Evolutionary conservation across 208 protist species (phyloP).

Genomic region (Trypanosoma congolense): DNA sequence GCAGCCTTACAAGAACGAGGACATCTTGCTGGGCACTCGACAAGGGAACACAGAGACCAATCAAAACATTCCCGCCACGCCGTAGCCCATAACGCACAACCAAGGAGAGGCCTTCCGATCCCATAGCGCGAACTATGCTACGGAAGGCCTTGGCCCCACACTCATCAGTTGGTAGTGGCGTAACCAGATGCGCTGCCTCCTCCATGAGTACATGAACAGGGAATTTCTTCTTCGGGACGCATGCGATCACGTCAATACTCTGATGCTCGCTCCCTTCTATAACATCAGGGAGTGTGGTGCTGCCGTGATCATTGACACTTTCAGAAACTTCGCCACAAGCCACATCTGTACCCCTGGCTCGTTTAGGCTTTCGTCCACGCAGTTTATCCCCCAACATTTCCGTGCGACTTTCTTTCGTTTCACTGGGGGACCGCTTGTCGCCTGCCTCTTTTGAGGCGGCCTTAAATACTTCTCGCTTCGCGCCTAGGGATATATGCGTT

Average conservation of each 20-base stretch:
- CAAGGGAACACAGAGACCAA: slow-evolving; percentile 61
- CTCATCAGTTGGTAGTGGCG: slow-evolving; percentile 61
- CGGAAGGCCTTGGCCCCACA: slow-evolving; percentile 53
- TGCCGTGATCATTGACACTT: no score
- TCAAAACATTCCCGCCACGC: slow-evolving; percentile 31
- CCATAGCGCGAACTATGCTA: slow-evolving; percentile 72
- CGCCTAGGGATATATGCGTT: slow-evolving; percentile 71
- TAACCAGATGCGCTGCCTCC: slow-evolving; percentile 42
- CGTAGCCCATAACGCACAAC: slow-evolving; percentile 82
- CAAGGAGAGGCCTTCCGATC: slow-evolving; percentile 30
- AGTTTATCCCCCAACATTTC: no score
- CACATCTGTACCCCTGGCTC: no score
- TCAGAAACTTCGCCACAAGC: no score
- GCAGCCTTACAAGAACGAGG: slow-evolving; percentile 69
- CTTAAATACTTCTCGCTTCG: slow-evolving; percentile 42
- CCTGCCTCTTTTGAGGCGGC: no score
- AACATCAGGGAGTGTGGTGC: slow-evolving; percentile 11
- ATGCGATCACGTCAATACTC: slow-evolving; percentile 70
- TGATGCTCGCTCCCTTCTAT: slow-evolving; percentile 51
- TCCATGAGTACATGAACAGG: slow-evolving; percentile 72
- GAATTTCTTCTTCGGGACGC: slow-evolving; percentile 52
- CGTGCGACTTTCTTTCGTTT: not conserved
- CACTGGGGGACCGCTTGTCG: no score
- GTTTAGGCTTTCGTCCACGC: no score
- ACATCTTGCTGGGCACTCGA: slow-evolving; percentile 21